Evolutionary conservation across 2,329 filamentous ascomycete species (phyloP).

Genomic region (Arthrobotrys sinensis): DNA sequence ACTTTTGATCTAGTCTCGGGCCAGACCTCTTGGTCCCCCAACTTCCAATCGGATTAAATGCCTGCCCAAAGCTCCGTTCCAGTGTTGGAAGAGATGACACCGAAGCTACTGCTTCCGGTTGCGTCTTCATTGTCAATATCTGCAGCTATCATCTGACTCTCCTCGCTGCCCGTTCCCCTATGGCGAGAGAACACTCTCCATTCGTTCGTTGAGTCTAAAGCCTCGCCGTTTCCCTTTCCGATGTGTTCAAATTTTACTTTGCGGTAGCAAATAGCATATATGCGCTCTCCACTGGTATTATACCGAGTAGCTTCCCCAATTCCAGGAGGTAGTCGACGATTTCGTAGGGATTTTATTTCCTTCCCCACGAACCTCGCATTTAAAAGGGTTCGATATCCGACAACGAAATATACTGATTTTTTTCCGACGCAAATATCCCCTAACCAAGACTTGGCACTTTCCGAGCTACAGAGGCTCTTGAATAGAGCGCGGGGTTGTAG

Average conservation of each 20-base stretch:
- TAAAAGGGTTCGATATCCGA: conserved; percentile 36
- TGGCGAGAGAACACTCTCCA: conserved; percentile 31
- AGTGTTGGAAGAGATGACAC: conserved; percentile 2
- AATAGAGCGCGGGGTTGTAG: conserved; percentile 39
- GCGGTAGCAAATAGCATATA: conserved; percentile 42
- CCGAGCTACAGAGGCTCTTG: conserved; percentile 13
- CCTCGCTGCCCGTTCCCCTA: not conserved
- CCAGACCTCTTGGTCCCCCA: too few species aligned
- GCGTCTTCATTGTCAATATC: conserved; percentile 31
- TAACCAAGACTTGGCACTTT: conserved; percentile 2
- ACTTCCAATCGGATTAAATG: too few species aligned
- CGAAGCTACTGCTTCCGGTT: not conserved
- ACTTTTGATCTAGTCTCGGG: too few species aligned
- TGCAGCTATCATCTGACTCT: not conserved
- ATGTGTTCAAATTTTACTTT: conserved; percentile 30
- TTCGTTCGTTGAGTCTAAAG: conserved; percentile 16
- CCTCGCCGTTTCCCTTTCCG: not conserved
- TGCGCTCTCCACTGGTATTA: conserved; percentile 36
- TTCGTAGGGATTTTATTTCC: conserved; percentile 9
- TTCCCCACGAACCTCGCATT: conserved; percentile 42
- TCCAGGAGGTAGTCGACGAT: not conserved
- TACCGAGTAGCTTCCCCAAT: not conserved
- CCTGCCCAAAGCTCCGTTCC: conserved; percentile 1
- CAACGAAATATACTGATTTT: conserved; percentile 36
- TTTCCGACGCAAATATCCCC: not conserved